A percentile compares a stretch with the other conserved stretches of the same genome.
Evolutionary conservation across 805 yeast genomes (phyloP).

Genomic region (Pichia ethanolica): DNA sequence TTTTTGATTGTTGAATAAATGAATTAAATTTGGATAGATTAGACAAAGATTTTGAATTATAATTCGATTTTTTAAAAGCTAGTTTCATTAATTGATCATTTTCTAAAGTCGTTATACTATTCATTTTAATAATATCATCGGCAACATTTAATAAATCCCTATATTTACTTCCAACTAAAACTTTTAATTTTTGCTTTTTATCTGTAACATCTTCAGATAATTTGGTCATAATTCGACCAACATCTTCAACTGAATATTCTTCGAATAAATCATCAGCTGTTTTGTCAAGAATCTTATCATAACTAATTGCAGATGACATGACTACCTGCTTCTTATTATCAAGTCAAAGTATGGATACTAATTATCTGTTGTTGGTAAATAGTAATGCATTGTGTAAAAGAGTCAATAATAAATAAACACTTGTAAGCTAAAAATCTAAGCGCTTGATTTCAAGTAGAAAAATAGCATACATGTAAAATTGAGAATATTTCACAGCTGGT

Average conservation of each 20-base stretch:
- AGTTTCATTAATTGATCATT: conserved; percentile 23
- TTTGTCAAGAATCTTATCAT: conserved; percentile 1
- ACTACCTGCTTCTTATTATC: too few relatives aligned
- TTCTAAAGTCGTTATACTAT: conserved; percentile 19
- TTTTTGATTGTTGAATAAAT: conserved; percentile 1
- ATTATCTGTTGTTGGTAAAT: too few relatives aligned
- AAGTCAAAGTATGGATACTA: too few relatives aligned
- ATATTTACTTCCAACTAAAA: conserved; percentile 29
- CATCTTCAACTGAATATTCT: conserved; percentile 24
- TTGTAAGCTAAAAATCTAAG: too few relatives aligned
- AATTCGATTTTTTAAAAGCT: conserved; percentile 24
- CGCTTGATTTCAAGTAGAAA: too few relatives aligned
- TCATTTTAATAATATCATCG: conserved; percentile 31
- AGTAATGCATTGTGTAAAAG: too few relatives aligned
- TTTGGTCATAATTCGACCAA: conserved; percentile 18
- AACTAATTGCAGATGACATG: not conserved
- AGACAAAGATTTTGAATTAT: conserved; percentile 15
- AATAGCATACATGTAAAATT: too few relatives aligned
- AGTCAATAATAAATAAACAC: too few relatives aligned
- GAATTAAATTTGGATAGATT: conserved; percentile 19
- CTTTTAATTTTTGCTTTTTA: conserved; percentile 22
- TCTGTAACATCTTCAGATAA: conserved; percentile 16
- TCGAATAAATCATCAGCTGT: conserved; percentile 22
- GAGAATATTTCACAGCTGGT: too few relatives aligned
- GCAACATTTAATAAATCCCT: conserved; percentile 31